phyloP scores from a whole-genome alignment of 2,329 filamentous ascomycete genomes.

The Neofusicoccum cordaticola region DNA sequence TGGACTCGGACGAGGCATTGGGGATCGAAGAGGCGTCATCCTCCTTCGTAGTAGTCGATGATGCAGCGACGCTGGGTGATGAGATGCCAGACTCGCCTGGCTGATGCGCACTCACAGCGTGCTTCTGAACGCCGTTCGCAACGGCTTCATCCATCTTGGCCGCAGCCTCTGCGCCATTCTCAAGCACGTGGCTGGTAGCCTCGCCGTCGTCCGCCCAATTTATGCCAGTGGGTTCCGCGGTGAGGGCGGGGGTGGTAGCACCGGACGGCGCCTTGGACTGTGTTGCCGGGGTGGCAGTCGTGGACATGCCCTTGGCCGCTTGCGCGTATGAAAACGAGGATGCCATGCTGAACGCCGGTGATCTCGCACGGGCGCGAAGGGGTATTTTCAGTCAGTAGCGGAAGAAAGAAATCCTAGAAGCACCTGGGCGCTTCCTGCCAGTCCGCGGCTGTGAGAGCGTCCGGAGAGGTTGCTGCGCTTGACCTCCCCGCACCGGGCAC shows the following conservation, averaged over 20 bases:
- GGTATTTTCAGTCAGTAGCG: slow-evolving; percentile 12
- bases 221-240: slow-evolving; percentile 35
- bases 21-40: slow-evolving; percentile 61
- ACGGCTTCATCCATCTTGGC: slow-evolving; percentile 24
- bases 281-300: slow-evolving; percentile 44
- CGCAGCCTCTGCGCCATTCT: slow-evolving; percentile 26
- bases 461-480: slow-evolving; percentile 38
- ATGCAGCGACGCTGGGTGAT: slow-evolving; percentile 55
- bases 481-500: slow-evolving; percentile 40
- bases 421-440: neutral
- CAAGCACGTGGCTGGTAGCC: slow-evolving; percentile 30
- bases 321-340: slow-evolving; percentile 87
- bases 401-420: neutral
- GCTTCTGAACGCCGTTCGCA: slow-evolving; percentile 23
- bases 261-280: slow-evolving; percentile 46
- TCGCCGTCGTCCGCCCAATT: slow-evolving; percentile 52
- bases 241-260: slow-evolving; percentile 41
- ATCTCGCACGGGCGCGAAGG: neutral
- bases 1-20: slow-evolving; percentile 63
- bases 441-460: slow-evolving; percentile 2
- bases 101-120: slow-evolving; percentile 13
- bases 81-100: slow-evolving; percentile 33
- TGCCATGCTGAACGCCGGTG: slow-evolving; percentile 15
- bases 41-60: slow-evolving; percentile 56
- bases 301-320: slow-evolving; percentile 77